phyloP scores from a whole-genome alignment of 2,329 filamentous ascomycete species.

The Tolypocladium ovalisporum region DNA sequence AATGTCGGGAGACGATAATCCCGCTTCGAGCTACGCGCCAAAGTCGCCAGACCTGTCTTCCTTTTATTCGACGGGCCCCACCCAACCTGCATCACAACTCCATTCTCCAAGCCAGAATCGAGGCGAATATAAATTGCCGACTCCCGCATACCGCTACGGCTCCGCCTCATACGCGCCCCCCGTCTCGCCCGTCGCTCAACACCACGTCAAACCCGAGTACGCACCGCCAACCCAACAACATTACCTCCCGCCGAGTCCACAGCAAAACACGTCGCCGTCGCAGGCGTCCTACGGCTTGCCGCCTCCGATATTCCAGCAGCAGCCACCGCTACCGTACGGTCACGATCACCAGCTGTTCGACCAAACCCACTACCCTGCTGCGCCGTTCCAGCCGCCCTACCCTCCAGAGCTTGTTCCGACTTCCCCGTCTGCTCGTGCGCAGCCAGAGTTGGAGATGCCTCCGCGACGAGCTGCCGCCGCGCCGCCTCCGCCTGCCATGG shows the following conservation, averaged over 20 bases:
- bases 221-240: slow-evolving; percentile 10
- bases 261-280: slow-evolving; percentile 4
- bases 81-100: slow-evolving; percentile 8
- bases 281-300: slow-evolving; percentile 8
- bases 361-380: background rate
- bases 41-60: slow-evolving; percentile 50
- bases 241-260: slow-evolving; percentile 9
- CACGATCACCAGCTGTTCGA: background rate
- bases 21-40: slow-evolving; percentile 36
- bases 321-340: background rate
- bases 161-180: slow-evolving; percentile 16
- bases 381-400: slow-evolving; percentile 1
- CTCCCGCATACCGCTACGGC: slow-evolving; percentile 15
- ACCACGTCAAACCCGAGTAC: slow-evolving; percentile 13
- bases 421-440: background rate
- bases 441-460: slow-evolving; percentile 20
- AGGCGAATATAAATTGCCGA: slow-evolving; percentile 21
- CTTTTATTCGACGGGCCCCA: slow-evolving; percentile 32
- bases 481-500: slow-evolving; percentile 31
- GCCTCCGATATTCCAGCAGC: slow-evolving; percentile 5
- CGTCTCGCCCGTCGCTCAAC: slow-evolving; percentile 14
- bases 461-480: slow-evolving; percentile 16
- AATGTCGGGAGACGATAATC: slow-evolving; percentile 37
- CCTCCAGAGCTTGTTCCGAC: slow-evolving; percentile 1
- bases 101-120: slow-evolving; percentile 9